Evolutionary conservation across 2,329 filamentous ascomycete genomes (phyloP), one percentile per base, ranked within the genome.

Genomic region (Xylaria digitata): DNA sequence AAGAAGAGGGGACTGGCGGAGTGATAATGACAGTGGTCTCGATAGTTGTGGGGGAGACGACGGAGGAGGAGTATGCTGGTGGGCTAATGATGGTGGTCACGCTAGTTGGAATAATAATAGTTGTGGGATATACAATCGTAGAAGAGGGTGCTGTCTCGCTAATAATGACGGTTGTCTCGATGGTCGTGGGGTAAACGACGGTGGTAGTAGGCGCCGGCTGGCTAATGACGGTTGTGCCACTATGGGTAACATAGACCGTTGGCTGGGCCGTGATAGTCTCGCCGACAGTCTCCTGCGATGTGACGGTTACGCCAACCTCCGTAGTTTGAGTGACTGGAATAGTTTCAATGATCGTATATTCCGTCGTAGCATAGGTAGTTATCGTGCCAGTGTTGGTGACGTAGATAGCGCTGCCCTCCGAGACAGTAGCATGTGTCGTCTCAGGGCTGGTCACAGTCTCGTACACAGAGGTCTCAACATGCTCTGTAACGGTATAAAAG

Each of bases 311-410:
- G 11, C 80, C 78, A 40, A 82, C 73, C 60, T 80, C 72, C 61
- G 73, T 73, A 26, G 80, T 82, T 64, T 75, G 60, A 19, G 82
- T 85, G 26, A 81, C 76, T 0, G 82, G 80, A 34, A 83, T 72
- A 2, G 82, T 78, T 53, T 79, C 76, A 21, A 78, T 81, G 42
- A 80, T 66, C 19, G 78, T 75, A 74, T 76, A 64, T 66, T 81
- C 72, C 50, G 79, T 75, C 9, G 81, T 81, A 30, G 74, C 73
- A 26, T 76, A 77, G 2, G 80, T 72, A 6, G 80, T 83, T 73
- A 81, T 75, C 2, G 81, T 83, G 64, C 76, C 75, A 6, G 83
- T 85, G 67, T 78, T 70, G 5, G 81, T 83, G 53, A 83, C 63
- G 55, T 80, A 78, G 50, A 82, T 72, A 9, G 81, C 84, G 53